A percentile compares a stretch with the other conserved stretches of the same genome.
phyloP scores from a whole-genome alignment of 2,329 filamentous ascomycete genomes.

The Fusarium pininemorale region DNA sequence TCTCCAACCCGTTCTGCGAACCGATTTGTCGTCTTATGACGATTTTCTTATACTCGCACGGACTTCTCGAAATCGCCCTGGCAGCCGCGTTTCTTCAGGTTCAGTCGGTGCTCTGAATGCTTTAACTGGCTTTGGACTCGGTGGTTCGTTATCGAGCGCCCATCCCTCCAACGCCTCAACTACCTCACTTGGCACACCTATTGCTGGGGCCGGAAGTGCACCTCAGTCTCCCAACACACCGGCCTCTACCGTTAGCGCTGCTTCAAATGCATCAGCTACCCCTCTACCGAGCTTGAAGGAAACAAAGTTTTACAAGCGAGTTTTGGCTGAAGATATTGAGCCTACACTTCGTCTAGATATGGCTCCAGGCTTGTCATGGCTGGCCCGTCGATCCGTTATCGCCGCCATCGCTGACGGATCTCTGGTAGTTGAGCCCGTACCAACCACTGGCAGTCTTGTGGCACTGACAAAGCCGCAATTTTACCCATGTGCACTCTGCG shows the following conservation, averaged over 20 bases:
- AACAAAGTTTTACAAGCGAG: conserved; percentile 92
- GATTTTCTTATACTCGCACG: conserved; percentile 85
- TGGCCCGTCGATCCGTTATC: conserved; percentile 86
- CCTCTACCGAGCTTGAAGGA: conserved; percentile 78
- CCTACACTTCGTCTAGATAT: conserved; percentile 89
- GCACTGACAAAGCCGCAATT: conserved; percentile 62
- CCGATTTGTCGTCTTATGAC: conserved; percentile 80
- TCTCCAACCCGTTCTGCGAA: conserved; percentile 82
- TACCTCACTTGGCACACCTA: conserved; percentile 63
- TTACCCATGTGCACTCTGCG: conserved; percentile 86
- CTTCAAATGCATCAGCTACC: conserved; percentile 49
- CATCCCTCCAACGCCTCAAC: conserved; percentile 68
- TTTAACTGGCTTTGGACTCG: conserved; percentile 54
- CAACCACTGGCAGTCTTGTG: conserved; percentile 63
- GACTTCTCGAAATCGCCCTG: conserved; percentile 68
- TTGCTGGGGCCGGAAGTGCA: conserved; percentile 60
- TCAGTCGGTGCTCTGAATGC: conserved; percentile 65
- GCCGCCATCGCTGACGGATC: conserved; percentile 85
- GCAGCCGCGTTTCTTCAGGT: conserved; percentile 76
- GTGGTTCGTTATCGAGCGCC: conserved; percentile 57
- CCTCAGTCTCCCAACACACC: conserved; percentile 68
- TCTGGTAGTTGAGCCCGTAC: conserved; percentile 88
- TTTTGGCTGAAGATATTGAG: conserved; percentile 89
- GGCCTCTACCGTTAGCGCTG: conserved; percentile 60
- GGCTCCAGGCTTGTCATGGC: conserved; percentile 91